A percentile compares a stretch with the other conserved stretches of the same genome.
Conservation (phyloP, 2,329 filamentous ascomycete genomes). For the Penicillium rolfsii region DNA sequence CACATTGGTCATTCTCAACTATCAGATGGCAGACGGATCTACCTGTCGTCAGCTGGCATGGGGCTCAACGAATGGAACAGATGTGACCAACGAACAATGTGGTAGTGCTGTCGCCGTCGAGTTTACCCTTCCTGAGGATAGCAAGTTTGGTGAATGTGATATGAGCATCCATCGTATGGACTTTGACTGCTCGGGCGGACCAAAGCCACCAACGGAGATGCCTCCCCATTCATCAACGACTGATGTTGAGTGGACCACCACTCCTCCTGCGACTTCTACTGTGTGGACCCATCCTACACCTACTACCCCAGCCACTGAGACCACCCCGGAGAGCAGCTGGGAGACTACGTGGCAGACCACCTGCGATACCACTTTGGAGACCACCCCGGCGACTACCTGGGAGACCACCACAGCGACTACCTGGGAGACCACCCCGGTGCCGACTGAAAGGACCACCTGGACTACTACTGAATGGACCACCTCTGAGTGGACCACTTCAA, state of each 20-base stretch:
- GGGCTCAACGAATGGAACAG: constrained; percentile 68
- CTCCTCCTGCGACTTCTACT: neutral
- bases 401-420: no score
- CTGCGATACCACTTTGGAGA: no score
- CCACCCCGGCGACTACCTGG: no score
- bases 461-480: no score
- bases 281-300: neutral
- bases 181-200: constrained; percentile 27
- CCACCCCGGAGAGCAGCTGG: no score
- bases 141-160: constrained; percentile 64
- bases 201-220: constrained; percentile 14
- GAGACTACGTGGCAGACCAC: no score
- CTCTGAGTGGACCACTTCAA: constrained; percentile 18
- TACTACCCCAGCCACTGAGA: no score
- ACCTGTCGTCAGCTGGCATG: constrained; percentile 74
- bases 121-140: constrained; percentile 62
- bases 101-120: constrained; percentile 82
- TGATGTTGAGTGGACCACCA: neutral
- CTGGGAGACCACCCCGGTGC: no score
- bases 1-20: constrained; percentile 79
- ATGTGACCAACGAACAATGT: constrained; percentile 81
- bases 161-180: constrained; percentile 55
- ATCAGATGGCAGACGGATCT: constrained; percentile 77
- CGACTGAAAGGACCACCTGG: no score
- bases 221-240: neutral